Evolutionary conservation across 2,329 filamentous ascomycete species (phyloP).

Genomic region (Xylaria sp.): DNA sequence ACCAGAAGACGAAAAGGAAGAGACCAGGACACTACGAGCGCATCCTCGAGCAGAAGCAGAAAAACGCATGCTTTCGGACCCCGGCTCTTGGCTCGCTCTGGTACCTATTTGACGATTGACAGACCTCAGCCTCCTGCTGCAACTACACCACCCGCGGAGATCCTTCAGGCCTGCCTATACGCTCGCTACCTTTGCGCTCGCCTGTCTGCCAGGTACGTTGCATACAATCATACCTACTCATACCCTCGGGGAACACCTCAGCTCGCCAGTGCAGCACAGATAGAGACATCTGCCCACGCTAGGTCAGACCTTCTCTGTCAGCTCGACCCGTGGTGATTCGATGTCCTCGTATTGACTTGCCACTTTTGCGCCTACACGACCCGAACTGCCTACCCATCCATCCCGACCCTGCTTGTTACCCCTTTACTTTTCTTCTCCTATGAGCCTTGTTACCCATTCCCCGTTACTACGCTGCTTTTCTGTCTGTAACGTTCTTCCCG

Average conservation of each 20-base stretch:
- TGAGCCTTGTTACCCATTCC: not conserved
- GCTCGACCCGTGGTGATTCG: constrained; percentile 15
- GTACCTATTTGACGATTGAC: constrained; percentile 16
- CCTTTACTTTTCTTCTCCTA: not conserved
- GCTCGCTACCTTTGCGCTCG: not conserved
- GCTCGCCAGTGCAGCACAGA: constrained; percentile 24
- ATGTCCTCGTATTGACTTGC: constrained; percentile 24
- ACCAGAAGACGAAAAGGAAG: not conserved
- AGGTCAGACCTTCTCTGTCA: constrained; percentile 13
- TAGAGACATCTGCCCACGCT: constrained; percentile 2
- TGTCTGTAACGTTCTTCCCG: not conserved
- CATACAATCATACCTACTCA: constrained; percentile 15
- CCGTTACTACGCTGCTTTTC: not conserved
- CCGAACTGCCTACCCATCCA: not conserved
- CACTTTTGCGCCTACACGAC: constrained; percentile 1
- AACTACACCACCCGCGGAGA: constrained; percentile 29
- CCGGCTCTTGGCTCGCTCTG: constrained; percentile 23
- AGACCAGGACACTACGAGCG: not conserved
- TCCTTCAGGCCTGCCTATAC: constrained; percentile 12
- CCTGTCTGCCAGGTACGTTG: constrained; percentile 23
- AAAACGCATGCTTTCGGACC: constrained; percentile 32
- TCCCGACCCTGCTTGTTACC: too few species aligned
- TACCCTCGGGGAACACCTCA: constrained; percentile 16
- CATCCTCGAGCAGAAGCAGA: constrained; percentile 6
- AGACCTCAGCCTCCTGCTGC: constrained; percentile 12